A percentile compares a stretch with the other conserved stretches of the same genome.
phyloP scores from a whole-genome alignment of 306 rosid genomes.

The Glycine latifolia region DNA sequence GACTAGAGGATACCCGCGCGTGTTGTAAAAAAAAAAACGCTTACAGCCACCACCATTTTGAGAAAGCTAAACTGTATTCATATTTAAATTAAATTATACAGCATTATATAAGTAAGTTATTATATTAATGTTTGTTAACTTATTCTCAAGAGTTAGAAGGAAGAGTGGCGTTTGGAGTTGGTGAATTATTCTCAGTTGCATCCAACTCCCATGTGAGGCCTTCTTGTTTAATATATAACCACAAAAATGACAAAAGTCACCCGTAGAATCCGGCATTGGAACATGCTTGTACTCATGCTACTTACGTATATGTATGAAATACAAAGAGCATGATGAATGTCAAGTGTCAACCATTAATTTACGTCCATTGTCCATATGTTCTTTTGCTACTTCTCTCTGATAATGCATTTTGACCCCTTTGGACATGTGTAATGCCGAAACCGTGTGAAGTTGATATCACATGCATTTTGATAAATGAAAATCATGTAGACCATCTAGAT shows the following conservation, averaged over 20 bases:
- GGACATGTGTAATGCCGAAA: not conserved
- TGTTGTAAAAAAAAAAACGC: no score
- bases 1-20: no score
- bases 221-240: slow-evolving; percentile 41
- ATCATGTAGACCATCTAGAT: not conserved
- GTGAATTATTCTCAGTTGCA: slow-evolving; percentile 59
- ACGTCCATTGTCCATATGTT: not conserved
- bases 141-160: slow-evolving; percentile 41
- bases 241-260: slow-evolving; percentile 50
- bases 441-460: not conserved
- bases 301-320: slow-evolving; percentile 22
- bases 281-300: slow-evolving; percentile 50
- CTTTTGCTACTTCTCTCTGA: slow-evolving; percentile 17
- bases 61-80: no score
- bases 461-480: not conserved
- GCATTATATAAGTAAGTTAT: not conserved
- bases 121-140: not conserved
- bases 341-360: slow-evolving; percentile 28
- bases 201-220: slow-evolving; percentile 71
- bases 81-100: not conserved
- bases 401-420: not conserved
- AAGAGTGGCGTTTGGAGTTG: slow-evolving; percentile 54
- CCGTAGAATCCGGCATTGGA: slow-evolving; percentile 67
- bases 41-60: no score
- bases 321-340: slow-evolving; percentile 9